A percentile compares a stretch with the other conserved stretches of the same genome.
Conservation (phyloP, 345 rosid genomes). For the Leavenworthia alabamica region DNA sequence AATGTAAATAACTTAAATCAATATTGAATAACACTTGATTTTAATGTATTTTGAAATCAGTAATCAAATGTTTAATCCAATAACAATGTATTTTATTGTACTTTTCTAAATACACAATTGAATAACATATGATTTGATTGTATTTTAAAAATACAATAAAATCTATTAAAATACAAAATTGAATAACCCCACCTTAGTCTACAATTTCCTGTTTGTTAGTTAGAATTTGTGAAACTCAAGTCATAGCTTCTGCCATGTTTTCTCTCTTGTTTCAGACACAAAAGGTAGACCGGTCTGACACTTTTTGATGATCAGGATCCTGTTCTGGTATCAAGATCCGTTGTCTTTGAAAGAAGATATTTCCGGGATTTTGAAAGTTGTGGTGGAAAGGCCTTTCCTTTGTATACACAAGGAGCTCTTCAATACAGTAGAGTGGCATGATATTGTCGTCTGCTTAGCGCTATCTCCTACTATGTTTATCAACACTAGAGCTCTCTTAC, state of each 20-base stretch:
- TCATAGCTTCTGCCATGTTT: slow-evolving; percentile 1
- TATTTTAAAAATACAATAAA: too few species aligned
- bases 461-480: slow-evolving; percentile 28
- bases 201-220: background rate
- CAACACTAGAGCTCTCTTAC: slow-evolving; percentile 44
- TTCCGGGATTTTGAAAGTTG: slow-evolving; percentile 50
- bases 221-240: slow-evolving; percentile 10
- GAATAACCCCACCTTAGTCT: too few species aligned
- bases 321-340: slow-evolving; percentile 70
- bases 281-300: slow-evolving; percentile 28
- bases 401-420: slow-evolving; percentile 46
- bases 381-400: slow-evolving; percentile 58
- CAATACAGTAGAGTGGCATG: slow-evolving; percentile 51
- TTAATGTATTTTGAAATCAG: too few species aligned
- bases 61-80: too few species aligned
- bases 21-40: too few species aligned
- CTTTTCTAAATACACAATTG: too few species aligned
- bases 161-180: too few species aligned
- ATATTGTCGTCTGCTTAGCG: slow-evolving; percentile 12
- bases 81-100: too few species aligned
- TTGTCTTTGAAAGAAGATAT: slow-evolving; percentile 48
- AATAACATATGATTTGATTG: too few species aligned
- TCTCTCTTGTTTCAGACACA: slow-evolving; percentile 17
- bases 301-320: slow-evolving; percentile 44
- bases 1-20: too few species aligned